These are phyloP conservation scores for Hygrophila difformis DNA, from an alignment of 257 asterid species.

Conservation along the genomic window DNA sequence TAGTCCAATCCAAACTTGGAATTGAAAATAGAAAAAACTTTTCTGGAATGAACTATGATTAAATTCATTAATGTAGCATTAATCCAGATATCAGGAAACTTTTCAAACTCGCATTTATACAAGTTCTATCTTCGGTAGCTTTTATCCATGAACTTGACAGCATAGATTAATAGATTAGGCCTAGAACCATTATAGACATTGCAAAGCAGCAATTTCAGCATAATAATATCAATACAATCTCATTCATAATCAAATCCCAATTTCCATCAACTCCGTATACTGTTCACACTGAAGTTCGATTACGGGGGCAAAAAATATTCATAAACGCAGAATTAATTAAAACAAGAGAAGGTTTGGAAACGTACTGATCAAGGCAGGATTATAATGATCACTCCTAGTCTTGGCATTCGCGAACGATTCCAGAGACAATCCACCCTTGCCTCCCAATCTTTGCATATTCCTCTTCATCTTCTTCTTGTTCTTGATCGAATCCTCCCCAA, in stretches of 20 bases:
- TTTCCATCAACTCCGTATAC: neutral
- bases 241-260: neutral
- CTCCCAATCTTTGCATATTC: conserved; percentile 83
- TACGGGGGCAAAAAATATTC: too few species aligned
- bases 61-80: too few species aligned
- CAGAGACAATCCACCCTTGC: conserved; percentile 70
- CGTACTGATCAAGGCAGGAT: conserved; percentile 77
- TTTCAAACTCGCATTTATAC: too few species aligned
- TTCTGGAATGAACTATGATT: too few species aligned
- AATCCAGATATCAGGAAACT: too few species aligned
- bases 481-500: conserved; percentile 19
- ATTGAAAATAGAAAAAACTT: too few species aligned
- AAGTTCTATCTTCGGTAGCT: too few species aligned
- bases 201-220: too few species aligned
- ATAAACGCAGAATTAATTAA: neutral
- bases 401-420: conserved; percentile 77
- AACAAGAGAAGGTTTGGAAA: neutral
- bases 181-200: too few species aligned
- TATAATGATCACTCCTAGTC: conserved; percentile 40
- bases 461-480: conserved; percentile 50
- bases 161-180: too few species aligned
- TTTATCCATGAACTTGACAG: too few species aligned
- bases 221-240: neutral
- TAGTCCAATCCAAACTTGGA: too few species aligned
- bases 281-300: neutral